Evolutionary conservation across 176 grass and related monocot genomes (phyloP).

Genomic region (Juncus inflexus): DNA sequence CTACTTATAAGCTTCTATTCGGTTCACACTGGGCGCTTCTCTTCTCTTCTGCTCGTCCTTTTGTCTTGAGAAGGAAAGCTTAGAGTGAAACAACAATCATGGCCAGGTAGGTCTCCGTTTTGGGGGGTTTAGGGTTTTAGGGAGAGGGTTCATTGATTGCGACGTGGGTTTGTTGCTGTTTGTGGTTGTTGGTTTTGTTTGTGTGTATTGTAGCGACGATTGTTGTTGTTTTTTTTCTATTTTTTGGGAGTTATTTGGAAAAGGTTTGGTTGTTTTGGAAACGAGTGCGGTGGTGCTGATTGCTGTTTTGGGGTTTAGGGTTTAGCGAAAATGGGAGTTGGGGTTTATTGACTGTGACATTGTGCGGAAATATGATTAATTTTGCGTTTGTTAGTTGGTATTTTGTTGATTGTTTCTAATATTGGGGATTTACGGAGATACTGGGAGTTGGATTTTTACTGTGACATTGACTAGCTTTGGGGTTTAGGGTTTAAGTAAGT

Average conservation of each 20-base stretch:
- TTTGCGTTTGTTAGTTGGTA: not conserved
- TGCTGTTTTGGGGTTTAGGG: conserved; percentile 11
- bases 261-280: too few relatives aligned
- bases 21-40: conserved; percentile 16
- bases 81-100: not conserved
- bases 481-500: not conserved
- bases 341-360: not conserved
- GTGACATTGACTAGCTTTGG: not conserved
- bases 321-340: not conserved
- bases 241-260: not conserved
- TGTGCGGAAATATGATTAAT: not conserved
- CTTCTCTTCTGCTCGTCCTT: not conserved
- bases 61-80: not conserved
- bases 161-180: not conserved
- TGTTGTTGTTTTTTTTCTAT: not conserved
- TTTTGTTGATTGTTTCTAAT: not conserved
- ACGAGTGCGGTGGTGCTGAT: not conserved
- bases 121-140: not conserved
- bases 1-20: conserved; percentile 8
- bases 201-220: not conserved
- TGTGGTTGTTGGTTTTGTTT: not conserved
- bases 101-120: conserved; percentile 20
- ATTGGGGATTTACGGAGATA: not conserved
- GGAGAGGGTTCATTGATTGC: not conserved
- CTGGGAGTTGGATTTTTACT: not conserved